These are phyloP conservation scores for Tricholoma sp. DNA, from an alignment of 768 basidiomycete species.

Conservation along the genomic window DNA sequence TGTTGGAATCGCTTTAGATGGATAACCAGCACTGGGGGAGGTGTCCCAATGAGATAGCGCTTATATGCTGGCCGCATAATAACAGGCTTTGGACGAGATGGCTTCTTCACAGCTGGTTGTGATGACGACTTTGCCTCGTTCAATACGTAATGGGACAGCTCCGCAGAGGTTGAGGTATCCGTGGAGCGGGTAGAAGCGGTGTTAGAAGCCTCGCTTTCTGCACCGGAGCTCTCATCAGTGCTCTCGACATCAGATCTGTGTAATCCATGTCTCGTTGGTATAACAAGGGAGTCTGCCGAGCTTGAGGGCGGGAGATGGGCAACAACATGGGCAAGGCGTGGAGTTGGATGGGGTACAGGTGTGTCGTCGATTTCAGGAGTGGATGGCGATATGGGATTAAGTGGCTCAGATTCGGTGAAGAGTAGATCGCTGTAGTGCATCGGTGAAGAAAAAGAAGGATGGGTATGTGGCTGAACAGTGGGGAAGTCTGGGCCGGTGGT, in stretches of 20 bases:
- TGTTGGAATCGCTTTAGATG: slow-evolving; percentile 97
- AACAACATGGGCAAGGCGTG: slow-evolving; percentile 14
- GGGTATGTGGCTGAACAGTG: slow-evolving; percentile 14
- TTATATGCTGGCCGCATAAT: slow-evolving; percentile 86
- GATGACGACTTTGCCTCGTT: neutral
- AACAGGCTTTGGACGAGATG: slow-evolving; percentile 47
- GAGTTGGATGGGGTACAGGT: slow-evolving; percentile 8
- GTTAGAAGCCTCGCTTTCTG: slow-evolving; percentile 38
- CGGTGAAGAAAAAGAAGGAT: slow-evolving; percentile 4
- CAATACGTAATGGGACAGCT: neutral
- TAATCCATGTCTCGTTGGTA: slow-evolving; percentile 9
- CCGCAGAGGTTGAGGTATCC: slow-evolving; percentile 12
- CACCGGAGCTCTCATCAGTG: slow-evolving; percentile 35
- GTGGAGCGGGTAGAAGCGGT: slow-evolving; percentile 18
- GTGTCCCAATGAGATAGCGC: slow-evolving; percentile 83
- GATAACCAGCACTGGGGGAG: slow-evolving; percentile 85
- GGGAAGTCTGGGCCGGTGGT: slow-evolving; percentile 44
- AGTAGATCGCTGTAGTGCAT: neutral
- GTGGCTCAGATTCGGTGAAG: neutral
- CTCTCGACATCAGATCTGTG: slow-evolving; percentile 16
- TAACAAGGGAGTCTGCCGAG: slow-evolving; percentile 11
- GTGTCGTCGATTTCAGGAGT: slow-evolving; percentile 2
- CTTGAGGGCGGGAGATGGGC: slow-evolving; percentile 10
- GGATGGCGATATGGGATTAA: slow-evolving; percentile 4
- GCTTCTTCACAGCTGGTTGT: slow-evolving; percentile 12